A percentile compares a stretch with the other conserved stretches of the same genome.
phyloP scores from a whole-genome alignment of 1,139 yeast species.

The Debaryomyces subglobosus region DNA sequence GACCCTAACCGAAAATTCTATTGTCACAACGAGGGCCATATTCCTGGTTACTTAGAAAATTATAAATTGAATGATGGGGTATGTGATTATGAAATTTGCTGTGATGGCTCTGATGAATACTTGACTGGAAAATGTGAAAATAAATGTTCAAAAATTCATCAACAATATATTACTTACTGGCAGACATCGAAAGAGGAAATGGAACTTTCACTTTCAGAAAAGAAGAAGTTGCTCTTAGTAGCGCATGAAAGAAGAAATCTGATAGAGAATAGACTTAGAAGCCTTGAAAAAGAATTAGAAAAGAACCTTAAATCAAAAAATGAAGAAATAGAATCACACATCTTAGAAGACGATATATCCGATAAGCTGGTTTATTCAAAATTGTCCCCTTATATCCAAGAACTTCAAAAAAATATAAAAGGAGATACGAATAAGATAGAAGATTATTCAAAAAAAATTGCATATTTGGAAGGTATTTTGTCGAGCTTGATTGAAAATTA shows the following conservation, averaged over 20 bases:
- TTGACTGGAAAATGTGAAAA: slow-evolving; percentile 52
- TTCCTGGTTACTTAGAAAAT: slow-evolving; percentile 57
- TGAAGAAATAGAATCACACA: slow-evolving; percentile 15
- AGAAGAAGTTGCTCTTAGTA: slow-evolving; percentile 28
- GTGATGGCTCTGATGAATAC: slow-evolving; percentile 93
- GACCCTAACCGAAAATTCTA: slow-evolving; percentile 54
- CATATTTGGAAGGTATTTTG: slow-evolving; percentile 47
- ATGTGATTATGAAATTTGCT: slow-evolving; percentile 87
- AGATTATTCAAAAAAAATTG: slow-evolving; percentile 20
- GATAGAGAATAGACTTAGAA: slow-evolving; percentile 28
- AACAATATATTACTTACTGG: slow-evolving; percentile 31
- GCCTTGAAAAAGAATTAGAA: slow-evolving; percentile 29
- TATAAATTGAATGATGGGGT: slow-evolving; percentile 83
- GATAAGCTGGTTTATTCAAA: slow-evolving; percentile 21
- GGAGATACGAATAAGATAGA: slow-evolving; percentile 16
- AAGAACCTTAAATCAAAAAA: slow-evolving; percentile 16
- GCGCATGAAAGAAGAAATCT: slow-evolving; percentile 23
- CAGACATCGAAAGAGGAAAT: slow-evolving; percentile 19
- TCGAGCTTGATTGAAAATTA: slow-evolving; percentile 55
- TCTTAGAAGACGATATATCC: slow-evolving; percentile 12
- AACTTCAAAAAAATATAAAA: slow-evolving; percentile 14
- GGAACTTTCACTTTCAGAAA: slow-evolving; percentile 25
- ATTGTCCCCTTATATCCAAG: slow-evolving; percentile 21
- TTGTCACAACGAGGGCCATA: slow-evolving; percentile 77
- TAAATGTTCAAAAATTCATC: slow-evolving; percentile 54